Percentiles rank a stretch among this genome's conserved stretches.
Evolutionary conservation across 2,329 filamentous ascomycete genomes (phyloP).

Genomic region (Penicillium griseofulvum): DNA sequence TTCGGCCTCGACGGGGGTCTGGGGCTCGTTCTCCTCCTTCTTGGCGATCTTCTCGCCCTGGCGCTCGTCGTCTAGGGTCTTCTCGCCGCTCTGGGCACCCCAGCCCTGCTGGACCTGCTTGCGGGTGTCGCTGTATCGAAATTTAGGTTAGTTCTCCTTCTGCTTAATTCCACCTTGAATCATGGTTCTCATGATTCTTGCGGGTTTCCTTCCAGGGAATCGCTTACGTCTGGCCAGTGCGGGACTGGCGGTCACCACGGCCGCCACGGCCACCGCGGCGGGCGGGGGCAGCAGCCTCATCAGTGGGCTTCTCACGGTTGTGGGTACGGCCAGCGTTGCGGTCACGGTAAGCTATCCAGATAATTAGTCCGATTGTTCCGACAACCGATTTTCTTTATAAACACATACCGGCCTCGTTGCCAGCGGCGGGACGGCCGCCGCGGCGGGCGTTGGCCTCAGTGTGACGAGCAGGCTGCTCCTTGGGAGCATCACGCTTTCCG

Average conservation of each 20-base stretch:
- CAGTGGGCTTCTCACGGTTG: constrained; percentile 78
- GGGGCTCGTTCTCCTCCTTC: constrained; percentile 73
- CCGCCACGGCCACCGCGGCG: constrained; percentile 48
- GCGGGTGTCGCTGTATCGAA: constrained; percentile 38
- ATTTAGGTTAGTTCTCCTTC: constrained; percentile 20
- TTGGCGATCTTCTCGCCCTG: constrained; percentile 86
- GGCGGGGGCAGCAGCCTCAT: constrained; percentile 57
- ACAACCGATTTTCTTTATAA: not conserved
- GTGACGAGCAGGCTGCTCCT: constrained; percentile 60
- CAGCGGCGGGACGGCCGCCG: constrained; percentile 55
- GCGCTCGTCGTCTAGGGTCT: constrained; percentile 87
- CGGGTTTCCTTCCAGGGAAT: constrained; percentile 5
- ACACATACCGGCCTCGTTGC: constrained; percentile 83
- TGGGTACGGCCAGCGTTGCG: constrained; percentile 73
- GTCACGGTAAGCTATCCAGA: constrained; percentile 77
- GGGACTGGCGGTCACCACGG: constrained; percentile 59
- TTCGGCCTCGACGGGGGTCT: constrained; percentile 49
- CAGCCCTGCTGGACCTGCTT: constrained; percentile 73
- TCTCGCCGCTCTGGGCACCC: constrained; percentile 77
- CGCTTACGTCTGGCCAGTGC: constrained; percentile 58
- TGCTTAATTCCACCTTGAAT: not conserved
- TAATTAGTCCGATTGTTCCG: constrained; percentile 12
- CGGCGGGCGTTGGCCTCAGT: constrained; percentile 43
- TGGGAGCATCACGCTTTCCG: constrained; percentile 83
- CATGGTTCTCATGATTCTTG: not conserved